These are phyloP conservation scores for Podospora pseudoanserina DNA, from an alignment of 495 filamentous ascomycete species.

Conservation along the genomic window DNA sequence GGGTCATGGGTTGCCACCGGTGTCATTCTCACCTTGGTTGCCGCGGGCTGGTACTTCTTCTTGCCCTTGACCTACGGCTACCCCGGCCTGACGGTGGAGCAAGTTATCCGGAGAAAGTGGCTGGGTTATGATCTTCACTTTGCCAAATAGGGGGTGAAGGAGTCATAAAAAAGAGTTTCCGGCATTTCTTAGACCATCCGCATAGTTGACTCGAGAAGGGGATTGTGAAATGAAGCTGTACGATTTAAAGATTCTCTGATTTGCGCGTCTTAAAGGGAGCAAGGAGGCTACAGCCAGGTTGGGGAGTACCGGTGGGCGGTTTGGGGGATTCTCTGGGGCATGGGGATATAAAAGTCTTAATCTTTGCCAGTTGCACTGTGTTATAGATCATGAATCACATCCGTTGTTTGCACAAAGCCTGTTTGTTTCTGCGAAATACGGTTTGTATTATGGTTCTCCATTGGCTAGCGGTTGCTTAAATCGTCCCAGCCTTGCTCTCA, in stretches of 20 bases:
- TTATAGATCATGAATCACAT: not conserved
- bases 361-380: not conserved
- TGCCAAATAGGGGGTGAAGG: constrained; percentile 66
- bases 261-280: constrained; percentile 1
- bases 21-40: constrained; percentile 64
- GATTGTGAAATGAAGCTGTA: not conserved
- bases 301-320: constrained; percentile 9
- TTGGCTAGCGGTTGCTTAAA: not conserved
- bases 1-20: constrained; percentile 72
- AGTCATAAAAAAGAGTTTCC: not conserved
- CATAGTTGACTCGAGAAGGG: not conserved
- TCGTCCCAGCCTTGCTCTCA: not conserved
- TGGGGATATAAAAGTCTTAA: not conserved
- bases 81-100: constrained; percentile 78
- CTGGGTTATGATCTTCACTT: constrained; percentile 97
- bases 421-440: not conserved
- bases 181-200: not conserved
- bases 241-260: not conserved
- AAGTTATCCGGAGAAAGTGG: constrained; percentile 88
- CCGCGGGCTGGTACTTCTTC: constrained; percentile 88
- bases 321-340: not conserved
- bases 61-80: constrained; percentile 92
- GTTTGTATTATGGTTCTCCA: not conserved
- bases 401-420: not conserved
- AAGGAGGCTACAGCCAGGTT: not conserved